A percentile compares a stretch with the other conserved stretches of the same genome.
Evolutionary conservation across 2,329 filamentous ascomycete species (phyloP).

Genomic region (Aspergillus sergii): DNA sequence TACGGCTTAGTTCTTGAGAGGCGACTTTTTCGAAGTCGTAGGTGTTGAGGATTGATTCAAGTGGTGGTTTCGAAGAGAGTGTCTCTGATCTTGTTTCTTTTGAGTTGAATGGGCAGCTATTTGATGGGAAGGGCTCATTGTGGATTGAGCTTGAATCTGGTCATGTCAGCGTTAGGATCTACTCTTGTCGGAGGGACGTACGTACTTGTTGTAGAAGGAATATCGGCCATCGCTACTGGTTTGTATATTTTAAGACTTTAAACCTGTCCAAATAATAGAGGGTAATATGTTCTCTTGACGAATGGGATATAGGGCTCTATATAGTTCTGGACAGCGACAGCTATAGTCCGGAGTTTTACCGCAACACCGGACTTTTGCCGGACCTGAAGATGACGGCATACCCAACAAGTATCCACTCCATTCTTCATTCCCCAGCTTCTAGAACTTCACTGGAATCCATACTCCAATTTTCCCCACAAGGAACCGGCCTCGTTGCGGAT

Average conservation of each 20-base stretch:
- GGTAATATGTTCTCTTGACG: neutral
- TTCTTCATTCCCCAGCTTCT: neutral
- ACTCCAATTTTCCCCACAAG: neutral
- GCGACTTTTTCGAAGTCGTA: constrained; percentile 51
- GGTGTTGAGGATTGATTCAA: constrained; percentile 50
- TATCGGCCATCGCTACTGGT: constrained; percentile 4
- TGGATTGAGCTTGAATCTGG: neutral
- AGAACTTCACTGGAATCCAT: neutral
- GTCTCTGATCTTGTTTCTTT: neutral
- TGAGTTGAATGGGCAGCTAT: neutral
- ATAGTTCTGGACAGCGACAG: neutral
- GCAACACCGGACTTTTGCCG: neutral
- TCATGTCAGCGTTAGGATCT: neutral
- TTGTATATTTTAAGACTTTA: constrained; percentile 12
- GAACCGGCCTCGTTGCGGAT: neutral
- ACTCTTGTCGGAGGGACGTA: neutral
- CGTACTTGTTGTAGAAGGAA: constrained; percentile 6
- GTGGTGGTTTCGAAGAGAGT: constrained; percentile 41
- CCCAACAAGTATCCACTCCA: neutral
- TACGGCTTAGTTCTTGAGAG: constrained; percentile 80
- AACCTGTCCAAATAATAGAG: constrained; percentile 25
- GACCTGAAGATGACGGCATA: neutral
- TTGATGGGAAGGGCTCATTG: neutral
- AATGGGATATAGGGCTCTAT: neutral
- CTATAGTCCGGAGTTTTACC: neutral